These are phyloP conservation scores for Trypanosoma rangeli DNA, from an alignment of 208 protist species.

Conservation along the genomic window DNA sequence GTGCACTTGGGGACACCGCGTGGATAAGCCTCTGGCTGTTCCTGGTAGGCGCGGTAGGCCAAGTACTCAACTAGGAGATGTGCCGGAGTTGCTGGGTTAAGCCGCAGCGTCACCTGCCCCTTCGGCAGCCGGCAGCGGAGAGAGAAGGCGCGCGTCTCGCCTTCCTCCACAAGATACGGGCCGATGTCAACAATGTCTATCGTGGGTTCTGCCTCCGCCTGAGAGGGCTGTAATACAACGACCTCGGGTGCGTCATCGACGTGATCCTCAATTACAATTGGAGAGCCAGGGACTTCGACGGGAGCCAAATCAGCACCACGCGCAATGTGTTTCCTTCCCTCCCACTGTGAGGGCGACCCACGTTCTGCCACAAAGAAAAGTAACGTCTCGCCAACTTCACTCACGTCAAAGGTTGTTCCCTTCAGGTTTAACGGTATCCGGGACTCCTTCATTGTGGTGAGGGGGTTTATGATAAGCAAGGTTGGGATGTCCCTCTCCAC, in stretches of 20 bases:
- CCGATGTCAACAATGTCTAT: conserved; percentile 32
- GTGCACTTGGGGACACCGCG: conserved; percentile 34
- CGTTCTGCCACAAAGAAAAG: conserved; percentile 31
- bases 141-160: conserved; percentile 31
- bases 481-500: conserved; percentile 29
- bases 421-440: conserved; percentile 30
- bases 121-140: conserved; percentile 68
- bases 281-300: neutral
- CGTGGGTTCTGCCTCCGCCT: neutral
- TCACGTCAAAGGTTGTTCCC: conserved; percentile 38
- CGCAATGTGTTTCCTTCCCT: conserved; percentile 20
- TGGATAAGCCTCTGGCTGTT: conserved; percentile 41
- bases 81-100: conserved; percentile 58
- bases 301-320: conserved; percentile 16
- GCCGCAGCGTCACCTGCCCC: conserved; percentile 42
- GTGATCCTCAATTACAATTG: conserved; percentile 7
- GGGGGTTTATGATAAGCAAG: conserved; percentile 71
- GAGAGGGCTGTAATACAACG: neutral
- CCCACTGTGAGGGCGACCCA: conserved; percentile 38
- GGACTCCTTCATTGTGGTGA: conserved; percentile 52
- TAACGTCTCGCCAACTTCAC: conserved; percentile 37
- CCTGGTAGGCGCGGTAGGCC: conserved; percentile 50
- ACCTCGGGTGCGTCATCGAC: neutral
- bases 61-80: conserved; percentile 54
- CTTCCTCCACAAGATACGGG: conserved; percentile 18